These are phyloP conservation scores for Oryza meridionalis DNA, from an alignment of 176 grass and related monocot species.

Conservation along the genomic window DNA sequence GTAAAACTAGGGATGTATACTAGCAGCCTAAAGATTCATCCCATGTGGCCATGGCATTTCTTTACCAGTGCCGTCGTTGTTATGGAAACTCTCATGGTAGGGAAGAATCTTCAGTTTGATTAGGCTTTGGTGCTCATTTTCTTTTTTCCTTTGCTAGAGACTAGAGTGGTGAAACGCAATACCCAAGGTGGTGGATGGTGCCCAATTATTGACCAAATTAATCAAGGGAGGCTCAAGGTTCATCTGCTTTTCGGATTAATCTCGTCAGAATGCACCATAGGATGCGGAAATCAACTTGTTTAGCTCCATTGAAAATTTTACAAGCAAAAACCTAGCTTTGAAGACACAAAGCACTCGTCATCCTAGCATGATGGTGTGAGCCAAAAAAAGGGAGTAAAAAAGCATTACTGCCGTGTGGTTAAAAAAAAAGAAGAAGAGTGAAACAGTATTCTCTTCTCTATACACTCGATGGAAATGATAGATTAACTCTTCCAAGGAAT, in stretches of 20 bases:
- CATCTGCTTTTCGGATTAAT: not conserved
- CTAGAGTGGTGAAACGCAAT: not conserved
- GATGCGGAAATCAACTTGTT: not conserved
- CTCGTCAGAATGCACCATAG: not conserved
- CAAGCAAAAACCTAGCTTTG: not conserved
- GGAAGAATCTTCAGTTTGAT: slow-evolving; percentile 12
- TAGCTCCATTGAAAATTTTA: not conserved
- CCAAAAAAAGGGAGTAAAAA: not conserved
- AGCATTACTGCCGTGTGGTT: too few species aligned
- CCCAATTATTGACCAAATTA: not conserved
- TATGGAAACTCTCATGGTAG: slow-evolving; percentile 1
- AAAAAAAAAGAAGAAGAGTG: not conserved
- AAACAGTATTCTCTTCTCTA: too few species aligned
- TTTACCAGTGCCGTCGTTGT: not conserved
- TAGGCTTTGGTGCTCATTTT: not conserved
- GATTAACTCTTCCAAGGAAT: too few species aligned
- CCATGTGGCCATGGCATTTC: not conserved
- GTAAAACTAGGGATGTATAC: not conserved
- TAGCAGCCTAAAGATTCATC: not conserved
- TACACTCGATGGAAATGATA: too few species aligned
- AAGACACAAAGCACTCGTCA: not conserved
- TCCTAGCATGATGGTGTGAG: not conserved
- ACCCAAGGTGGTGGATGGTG: not conserved
- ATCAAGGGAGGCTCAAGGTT: not conserved
- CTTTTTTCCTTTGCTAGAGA: not conserved